Conservation (phyloP, 2,329 filamentous ascomycete species). For the Madurella fahalii region DNA sequence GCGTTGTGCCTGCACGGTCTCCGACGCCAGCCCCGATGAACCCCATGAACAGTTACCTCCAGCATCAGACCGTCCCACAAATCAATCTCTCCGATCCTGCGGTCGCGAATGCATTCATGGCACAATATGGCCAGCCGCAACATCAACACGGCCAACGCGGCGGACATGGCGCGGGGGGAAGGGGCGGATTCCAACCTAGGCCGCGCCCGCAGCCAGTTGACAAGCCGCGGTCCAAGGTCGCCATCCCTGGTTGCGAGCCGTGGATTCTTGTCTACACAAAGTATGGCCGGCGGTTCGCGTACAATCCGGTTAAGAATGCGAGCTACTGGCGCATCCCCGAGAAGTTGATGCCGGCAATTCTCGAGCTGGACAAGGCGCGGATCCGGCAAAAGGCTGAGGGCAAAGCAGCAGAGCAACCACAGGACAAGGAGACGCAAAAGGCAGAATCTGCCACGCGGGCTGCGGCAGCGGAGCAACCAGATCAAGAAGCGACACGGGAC, state of each 20-base stretch:
- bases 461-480: constrained; percentile 30
- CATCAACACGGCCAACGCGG: constrained; percentile 33
- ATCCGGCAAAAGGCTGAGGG: constrained; percentile 54
- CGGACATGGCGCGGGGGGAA: constrained; percentile 43
- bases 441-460: constrained; percentile 25
- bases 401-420: constrained; percentile 16
- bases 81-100: constrained; percentile 49
- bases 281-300: constrained; percentile 81
- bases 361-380: constrained; percentile 67
- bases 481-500: constrained; percentile 33
- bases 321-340: constrained; percentile 95
- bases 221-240: constrained; percentile 72
- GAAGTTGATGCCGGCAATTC: constrained; percentile 74
- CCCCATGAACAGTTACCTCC: constrained; percentile 35
- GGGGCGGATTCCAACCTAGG: constrained; percentile 54
- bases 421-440: constrained; percentile 29
- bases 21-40: constrained; percentile 1
- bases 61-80: constrained; percentile 38
- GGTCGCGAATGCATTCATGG: constrained; percentile 58
- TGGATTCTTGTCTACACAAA: constrained; percentile 95
- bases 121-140: constrained; percentile 40
- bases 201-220: constrained; percentile 68
- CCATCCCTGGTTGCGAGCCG: constrained; percentile 75
- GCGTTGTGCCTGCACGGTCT: constrained; percentile 29
- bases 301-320: constrained; percentile 79